phyloP scores from a whole-genome alignment of 345 rosid genomes.

The Eucalyptus curtisii region DNA sequence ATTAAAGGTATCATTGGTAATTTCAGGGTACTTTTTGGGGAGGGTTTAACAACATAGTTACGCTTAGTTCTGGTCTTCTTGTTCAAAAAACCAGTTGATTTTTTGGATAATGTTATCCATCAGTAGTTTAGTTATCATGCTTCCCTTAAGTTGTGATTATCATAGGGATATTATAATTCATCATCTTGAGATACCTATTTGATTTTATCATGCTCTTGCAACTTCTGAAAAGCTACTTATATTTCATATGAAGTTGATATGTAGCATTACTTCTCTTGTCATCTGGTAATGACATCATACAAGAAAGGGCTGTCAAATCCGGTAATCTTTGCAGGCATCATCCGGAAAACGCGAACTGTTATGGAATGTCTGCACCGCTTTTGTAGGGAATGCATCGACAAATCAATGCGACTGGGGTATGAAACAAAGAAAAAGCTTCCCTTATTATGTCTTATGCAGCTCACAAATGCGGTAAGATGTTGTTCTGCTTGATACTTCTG shows the following conservation, averaged over 20 bases:
- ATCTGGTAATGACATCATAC: not conserved
- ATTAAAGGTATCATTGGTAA: not conserved
- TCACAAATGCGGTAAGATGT: not conserved
- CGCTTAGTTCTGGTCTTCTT: not conserved
- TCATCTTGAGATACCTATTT: not conserved
- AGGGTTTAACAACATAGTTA: not conserved
- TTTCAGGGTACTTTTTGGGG: not conserved
- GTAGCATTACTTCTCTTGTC: not conserved
- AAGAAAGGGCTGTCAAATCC: not conserved
- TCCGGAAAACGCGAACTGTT: constrained; percentile 87
- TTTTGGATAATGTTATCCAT: not conserved
- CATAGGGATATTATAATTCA: not conserved
- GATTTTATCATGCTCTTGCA: not conserved
- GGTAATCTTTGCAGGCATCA: constrained; percentile 47
- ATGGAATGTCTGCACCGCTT: constrained; percentile 97
- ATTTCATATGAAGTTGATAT: not conserved
- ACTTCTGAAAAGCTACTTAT: not conserved
- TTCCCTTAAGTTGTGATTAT: not conserved
- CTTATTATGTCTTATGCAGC: not conserved
- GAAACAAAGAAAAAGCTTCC: not conserved
- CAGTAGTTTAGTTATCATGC: not conserved
- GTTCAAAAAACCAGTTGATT: not conserved
- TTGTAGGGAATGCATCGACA: constrained; percentile 94
- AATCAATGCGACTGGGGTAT: constrained; percentile 96
- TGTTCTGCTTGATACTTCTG: not conserved